Base-by-base conservation (phyloP, 176 grass and related monocot genomes). In the Aegilops longissima region DNA sequence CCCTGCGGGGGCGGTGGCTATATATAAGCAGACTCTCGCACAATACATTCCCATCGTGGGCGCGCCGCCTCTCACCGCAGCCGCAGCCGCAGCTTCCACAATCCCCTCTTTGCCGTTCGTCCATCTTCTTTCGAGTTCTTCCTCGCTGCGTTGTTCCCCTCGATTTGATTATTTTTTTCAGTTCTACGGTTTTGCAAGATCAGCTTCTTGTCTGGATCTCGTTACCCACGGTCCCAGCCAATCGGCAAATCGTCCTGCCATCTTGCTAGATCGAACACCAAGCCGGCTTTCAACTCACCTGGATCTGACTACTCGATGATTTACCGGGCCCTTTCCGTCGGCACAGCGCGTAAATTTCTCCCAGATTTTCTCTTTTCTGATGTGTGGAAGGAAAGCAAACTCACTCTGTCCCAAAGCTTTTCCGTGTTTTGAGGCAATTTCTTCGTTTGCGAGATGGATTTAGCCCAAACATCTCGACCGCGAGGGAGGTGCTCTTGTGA, bases 371-470 rank as follows among this genome's bases (percentile, higher is more conserved):
- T 42, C 0, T 49, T 38, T 29, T 5, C 3, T 10, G 31, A 0
- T 54, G 14, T 21, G 0, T 1, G 2, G 25, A 30, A 49, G 4
- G 0, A 12, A 33, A 84, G 93, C 93, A 95, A 90, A 95, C 90
- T 64, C 93, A 92, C 90, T 95, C 90, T 95, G 90, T 95, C 93
- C 93, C 90, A 90, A 84, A 78, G 84, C 88, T 21, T 29, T 0
- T 0, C 85, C 12, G 1, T 92, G 93, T 90, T 95, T 89, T 90
- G 93, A 86, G 88, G 93, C 93, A 95, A 95, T 95, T 95, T 95
- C 90, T 95, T 92, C 90, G 86, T 92, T 92, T 95, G 90, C 90
- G 64, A 95, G 10, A 95, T 13, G 29, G 75, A 92, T 52, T 17
- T 81, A 49, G 8, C 5, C 76, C 82, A 35, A 17, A 49, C 1